phyloP scores from a whole-genome alignment of 1,139 yeast genomes.

The Geotrichum klebahnii region DNA sequence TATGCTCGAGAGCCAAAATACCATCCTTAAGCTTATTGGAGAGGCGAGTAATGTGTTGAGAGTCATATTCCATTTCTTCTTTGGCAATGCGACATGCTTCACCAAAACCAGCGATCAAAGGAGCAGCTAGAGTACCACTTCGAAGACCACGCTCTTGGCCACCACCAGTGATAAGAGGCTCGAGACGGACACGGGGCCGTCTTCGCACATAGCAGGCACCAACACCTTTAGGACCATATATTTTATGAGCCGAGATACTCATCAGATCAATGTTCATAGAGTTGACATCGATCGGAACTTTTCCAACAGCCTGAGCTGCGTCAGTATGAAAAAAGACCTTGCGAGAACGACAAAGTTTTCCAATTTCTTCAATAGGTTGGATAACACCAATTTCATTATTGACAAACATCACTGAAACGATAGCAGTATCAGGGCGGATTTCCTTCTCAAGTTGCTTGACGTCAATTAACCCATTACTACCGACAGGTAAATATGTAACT shows the following conservation, averaged over 20 bases:
- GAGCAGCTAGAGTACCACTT: slow-evolving; percentile 95
- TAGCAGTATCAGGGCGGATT: slow-evolving; percentile 83
- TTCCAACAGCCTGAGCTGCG: slow-evolving; percentile 96
- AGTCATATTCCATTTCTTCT: slow-evolving; percentile 71
- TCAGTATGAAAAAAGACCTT: slow-evolving; percentile 98
- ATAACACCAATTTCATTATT: slow-evolving; percentile 97
- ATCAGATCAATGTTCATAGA: slow-evolving; percentile 86
- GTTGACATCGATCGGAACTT: slow-evolving; percentile 87
- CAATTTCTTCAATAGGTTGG: slow-evolving; percentile 94
- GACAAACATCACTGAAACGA: slow-evolving; percentile 96
- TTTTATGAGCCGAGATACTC: slow-evolving; percentile 93
- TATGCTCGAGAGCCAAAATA: slow-evolving; percentile 76
- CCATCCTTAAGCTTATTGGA: slow-evolving; percentile 71
- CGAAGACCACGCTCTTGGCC: slow-evolving; percentile 98
- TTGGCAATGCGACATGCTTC: slow-evolving; percentile 88
- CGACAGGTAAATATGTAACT: slow-evolving; percentile 86
- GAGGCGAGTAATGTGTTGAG: slow-evolving; percentile 61
- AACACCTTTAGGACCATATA: slow-evolving; percentile 96
- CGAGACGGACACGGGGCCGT: slow-evolving; percentile 96
- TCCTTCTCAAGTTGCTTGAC: slow-evolving; percentile 74
- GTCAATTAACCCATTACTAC: slow-evolving; percentile 70
- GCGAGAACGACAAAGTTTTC: slow-evolving; percentile 74
- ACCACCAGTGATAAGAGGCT: slow-evolving; percentile 94
- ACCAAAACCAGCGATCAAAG: slow-evolving; percentile 92
- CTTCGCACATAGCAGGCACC: slow-evolving; percentile 96